phyloP scores from a whole-genome alignment of 2,329 filamentous ascomycete genomes.

The Boeremia lycopersici region DNA sequence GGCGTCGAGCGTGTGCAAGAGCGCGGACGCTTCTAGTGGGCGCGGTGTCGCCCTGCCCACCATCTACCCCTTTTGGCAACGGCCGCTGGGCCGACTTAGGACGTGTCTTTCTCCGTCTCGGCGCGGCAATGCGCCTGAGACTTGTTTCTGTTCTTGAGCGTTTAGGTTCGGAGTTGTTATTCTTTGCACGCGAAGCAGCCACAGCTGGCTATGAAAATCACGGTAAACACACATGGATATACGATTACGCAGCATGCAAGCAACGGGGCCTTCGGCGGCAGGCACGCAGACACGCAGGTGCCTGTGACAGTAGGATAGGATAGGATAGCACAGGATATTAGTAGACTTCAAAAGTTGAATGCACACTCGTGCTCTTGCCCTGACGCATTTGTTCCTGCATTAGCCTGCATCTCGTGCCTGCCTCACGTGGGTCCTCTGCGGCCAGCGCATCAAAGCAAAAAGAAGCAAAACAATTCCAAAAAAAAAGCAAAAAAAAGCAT shows the following conservation, averaged over 20 bases:
- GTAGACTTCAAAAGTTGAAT: background rate
- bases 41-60: background rate
- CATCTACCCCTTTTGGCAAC: background rate
- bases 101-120: background rate
- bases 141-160: conserved; percentile 7
- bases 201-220: conserved; percentile 10
- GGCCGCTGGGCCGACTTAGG: conserved; percentile 4
- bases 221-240: background rate
- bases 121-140: no score
- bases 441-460: background rate
- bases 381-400: background rate
- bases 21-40: conserved; percentile 35
- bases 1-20: conserved; percentile 44
- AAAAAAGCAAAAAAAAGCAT: conserved; percentile 22
- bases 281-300: background rate
- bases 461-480: background rate
- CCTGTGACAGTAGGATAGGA: background rate
- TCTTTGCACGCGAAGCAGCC: background rate
- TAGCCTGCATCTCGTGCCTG: background rate
- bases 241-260: background rate
- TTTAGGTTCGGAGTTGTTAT: background rate
- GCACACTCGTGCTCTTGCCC: background rate
- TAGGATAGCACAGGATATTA: background rate
- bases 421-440: background rate
- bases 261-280: conserved; percentile 13